These are phyloP conservation scores for Talaromyces sp. DNA, from an alignment of 2,329 filamentous ascomycete genomes.

Conservation along the genomic window DNA sequence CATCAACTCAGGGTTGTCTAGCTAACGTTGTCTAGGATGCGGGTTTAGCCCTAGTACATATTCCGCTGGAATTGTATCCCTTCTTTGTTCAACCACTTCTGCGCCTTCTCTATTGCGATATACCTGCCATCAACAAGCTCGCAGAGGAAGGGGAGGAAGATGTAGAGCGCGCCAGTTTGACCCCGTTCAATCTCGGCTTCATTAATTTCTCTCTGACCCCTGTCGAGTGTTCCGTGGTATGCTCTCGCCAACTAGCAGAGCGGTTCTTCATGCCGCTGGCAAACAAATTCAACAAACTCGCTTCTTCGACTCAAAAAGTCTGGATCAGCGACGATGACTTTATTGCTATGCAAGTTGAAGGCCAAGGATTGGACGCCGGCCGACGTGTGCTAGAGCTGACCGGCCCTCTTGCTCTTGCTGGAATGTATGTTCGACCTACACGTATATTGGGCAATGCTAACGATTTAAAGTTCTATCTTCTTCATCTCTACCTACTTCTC, in stretches of 20 bases:
- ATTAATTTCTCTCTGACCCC: constrained; percentile 91
- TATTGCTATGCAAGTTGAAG: constrained; percentile 83
- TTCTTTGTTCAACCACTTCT: constrained; percentile 82
- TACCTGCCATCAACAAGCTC: constrained; percentile 33
- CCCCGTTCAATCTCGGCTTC: constrained; percentile 62
- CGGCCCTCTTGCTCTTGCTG: constrained; percentile 82
- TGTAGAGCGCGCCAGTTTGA: constrained; percentile 26
- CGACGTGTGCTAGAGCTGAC: constrained; percentile 89
- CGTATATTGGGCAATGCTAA: neutral
- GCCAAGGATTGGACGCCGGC: constrained; percentile 84
- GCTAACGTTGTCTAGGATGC: constrained; percentile 62
- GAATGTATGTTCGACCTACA: constrained; percentile 57
- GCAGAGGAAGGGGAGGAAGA: constrained; percentile 43
- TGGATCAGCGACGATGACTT: constrained; percentile 80
- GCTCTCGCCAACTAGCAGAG: constrained; percentile 69
- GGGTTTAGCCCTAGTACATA: constrained; percentile 82
- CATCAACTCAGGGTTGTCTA: neutral
- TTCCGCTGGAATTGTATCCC: constrained; percentile 73
- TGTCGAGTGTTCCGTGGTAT: constrained; percentile 88
- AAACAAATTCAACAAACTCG: constrained; percentile 54
- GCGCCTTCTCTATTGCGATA: constrained; percentile 70
- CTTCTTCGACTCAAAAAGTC: constrained; percentile 48
- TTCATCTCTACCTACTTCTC: constrained; percentile 99
- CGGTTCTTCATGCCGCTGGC: constrained; percentile 73
- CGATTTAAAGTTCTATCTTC: constrained; percentile 68